Evolutionary conservation across 495 filamentous ascomycete species (phyloP).

Genomic region (Cenococcum geophilum): DNA sequence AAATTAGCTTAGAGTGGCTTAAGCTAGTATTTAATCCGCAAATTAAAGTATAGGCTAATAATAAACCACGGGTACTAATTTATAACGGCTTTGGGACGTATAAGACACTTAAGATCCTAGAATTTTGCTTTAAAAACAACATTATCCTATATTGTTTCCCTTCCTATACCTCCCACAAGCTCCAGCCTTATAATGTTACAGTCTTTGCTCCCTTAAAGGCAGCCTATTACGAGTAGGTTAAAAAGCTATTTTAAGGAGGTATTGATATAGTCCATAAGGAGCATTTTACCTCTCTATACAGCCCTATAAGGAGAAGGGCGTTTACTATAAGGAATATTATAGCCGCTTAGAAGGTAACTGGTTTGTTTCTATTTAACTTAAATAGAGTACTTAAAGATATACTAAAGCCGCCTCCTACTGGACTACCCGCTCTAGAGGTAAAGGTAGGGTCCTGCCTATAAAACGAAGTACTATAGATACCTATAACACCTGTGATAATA

Average conservation of each 20-base stretch:
- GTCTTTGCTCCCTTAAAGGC: neutral
- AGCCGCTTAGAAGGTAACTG: conserved; percentile 3
- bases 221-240: neutral
- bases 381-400: conserved; percentile 3
- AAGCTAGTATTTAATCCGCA: conserved; percentile 7
- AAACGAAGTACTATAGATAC: conserved; percentile 6
- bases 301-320: neutral
- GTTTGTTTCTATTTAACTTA: conserved; percentile 4
- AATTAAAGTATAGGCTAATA: neutral
- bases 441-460: neutral
- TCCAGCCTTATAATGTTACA: neutral
- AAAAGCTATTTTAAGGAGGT: neutral
- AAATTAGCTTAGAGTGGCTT: too few species aligned
- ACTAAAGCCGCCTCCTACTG: neutral
- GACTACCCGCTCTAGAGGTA: neutral
- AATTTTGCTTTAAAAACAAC: neutral
- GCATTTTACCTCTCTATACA: conserved; percentile 2
- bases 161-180: too few species aligned
- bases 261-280: neutral
- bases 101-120: neutral
- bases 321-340: conserved; percentile 8
- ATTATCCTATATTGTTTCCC: too few species aligned
- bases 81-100: neutral
- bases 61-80: neutral
- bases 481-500: conserved; percentile 6